A percentile compares a stretch with the other conserved stretches of the same genome.
These are phyloP conservation scores for Ephemerocybe angulata DNA, from an alignment of 768 basidiomycete genomes.

Conservation along the genomic window DNA sequence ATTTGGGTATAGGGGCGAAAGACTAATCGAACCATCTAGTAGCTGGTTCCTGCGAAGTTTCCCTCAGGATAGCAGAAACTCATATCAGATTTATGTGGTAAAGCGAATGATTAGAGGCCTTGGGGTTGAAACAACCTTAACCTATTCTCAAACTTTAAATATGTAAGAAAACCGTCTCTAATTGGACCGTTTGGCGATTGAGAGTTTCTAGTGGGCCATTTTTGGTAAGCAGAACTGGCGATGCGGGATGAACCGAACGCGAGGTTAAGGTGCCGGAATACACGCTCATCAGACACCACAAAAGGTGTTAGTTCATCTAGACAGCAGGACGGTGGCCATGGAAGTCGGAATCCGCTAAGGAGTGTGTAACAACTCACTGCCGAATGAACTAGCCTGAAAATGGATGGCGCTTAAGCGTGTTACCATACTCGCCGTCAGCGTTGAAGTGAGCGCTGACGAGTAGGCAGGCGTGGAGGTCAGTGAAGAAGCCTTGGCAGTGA, in stretches of 20 bases:
- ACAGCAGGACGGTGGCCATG: too few species aligned
- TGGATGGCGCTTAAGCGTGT: constrained; percentile 86
- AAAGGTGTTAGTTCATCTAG: too few species aligned
- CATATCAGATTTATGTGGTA: constrained; percentile 62
- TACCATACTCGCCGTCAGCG: constrained; percentile 78
- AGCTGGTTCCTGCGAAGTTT: constrained; percentile 92
- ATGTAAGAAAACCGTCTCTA: constrained; percentile 82
- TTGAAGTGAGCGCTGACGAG: constrained; percentile 70
- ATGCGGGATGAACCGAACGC: constrained; percentile 68
- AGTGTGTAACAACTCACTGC: too few species aligned
- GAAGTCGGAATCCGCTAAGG: too few species aligned
- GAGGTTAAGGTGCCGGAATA: constrained; percentile 75
- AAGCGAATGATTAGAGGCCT: constrained; percentile 92
- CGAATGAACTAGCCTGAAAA: constrained; percentile 90
- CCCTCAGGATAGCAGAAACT: constrained; percentile 60
- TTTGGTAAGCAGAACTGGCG: constrained; percentile 70
- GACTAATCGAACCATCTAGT: constrained; percentile 94
- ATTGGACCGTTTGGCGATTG: constrained; percentile 79
- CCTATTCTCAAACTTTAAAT: constrained; percentile 81
- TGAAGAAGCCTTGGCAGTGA: too few species aligned
- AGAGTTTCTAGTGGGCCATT: constrained; percentile 80
- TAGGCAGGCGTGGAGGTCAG: too few species aligned
- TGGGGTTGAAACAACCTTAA: constrained; percentile 87
- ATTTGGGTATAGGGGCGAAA: constrained; percentile 96
- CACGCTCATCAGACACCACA: too few species aligned